phyloP scores from a whole-genome alignment of 768 basidiomycete species.

The Tylopilus sp. region DNA sequence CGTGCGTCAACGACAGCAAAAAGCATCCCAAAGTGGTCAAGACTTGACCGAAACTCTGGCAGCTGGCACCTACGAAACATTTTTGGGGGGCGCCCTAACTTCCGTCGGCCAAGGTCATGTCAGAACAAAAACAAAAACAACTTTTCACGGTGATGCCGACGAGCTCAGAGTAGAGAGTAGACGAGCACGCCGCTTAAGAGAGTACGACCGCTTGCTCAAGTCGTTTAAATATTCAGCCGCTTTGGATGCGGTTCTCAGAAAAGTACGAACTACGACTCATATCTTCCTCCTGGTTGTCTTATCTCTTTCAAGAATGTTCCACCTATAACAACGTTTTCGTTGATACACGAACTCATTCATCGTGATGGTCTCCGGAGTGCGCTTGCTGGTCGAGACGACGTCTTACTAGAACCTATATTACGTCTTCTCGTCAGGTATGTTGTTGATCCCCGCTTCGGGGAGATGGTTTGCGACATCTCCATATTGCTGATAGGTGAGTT shows the following conservation, averaged over 20 bases:
- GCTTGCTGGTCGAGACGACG: slow-evolving; percentile 87
- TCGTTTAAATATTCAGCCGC: slow-evolving; percentile 93
- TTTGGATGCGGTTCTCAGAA: slow-evolving; percentile 84
- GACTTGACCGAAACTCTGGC: slow-evolving; percentile 41
- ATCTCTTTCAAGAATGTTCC: slow-evolving; percentile 61
- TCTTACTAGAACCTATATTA: slow-evolving; percentile 89
- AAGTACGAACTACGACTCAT: slow-evolving; percentile 43
- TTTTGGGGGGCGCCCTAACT: slow-evolving; percentile 53
- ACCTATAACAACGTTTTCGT: slow-evolving; percentile 81
- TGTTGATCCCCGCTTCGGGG: slow-evolving; percentile 89
- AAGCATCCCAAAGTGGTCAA: slow-evolving; percentile 52
- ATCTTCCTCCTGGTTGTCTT: not conserved
- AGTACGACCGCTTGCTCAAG: slow-evolving; percentile 89
- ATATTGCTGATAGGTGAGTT: slow-evolving; percentile 77
- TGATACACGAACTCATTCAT: slow-evolving; percentile 91
- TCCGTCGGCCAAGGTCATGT: slow-evolving; percentile 52
- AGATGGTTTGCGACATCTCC: slow-evolving; percentile 78
- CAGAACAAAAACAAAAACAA: slow-evolving; percentile 46
- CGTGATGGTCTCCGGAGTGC: slow-evolving; percentile 87
- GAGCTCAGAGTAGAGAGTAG: slow-evolving; percentile 78
- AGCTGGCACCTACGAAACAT: slow-evolving; percentile 63
- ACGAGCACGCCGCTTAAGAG: slow-evolving; percentile 66
- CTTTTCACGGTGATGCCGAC: slow-evolving; percentile 57
- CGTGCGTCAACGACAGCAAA: slow-evolving; percentile 83
- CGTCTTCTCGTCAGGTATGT: slow-evolving; percentile 81